Percentiles rank a stretch among this genome's conserved stretches.
Conservation (phyloP, 805 yeast genomes). For the Starmerella sirachaensis region DNA sequence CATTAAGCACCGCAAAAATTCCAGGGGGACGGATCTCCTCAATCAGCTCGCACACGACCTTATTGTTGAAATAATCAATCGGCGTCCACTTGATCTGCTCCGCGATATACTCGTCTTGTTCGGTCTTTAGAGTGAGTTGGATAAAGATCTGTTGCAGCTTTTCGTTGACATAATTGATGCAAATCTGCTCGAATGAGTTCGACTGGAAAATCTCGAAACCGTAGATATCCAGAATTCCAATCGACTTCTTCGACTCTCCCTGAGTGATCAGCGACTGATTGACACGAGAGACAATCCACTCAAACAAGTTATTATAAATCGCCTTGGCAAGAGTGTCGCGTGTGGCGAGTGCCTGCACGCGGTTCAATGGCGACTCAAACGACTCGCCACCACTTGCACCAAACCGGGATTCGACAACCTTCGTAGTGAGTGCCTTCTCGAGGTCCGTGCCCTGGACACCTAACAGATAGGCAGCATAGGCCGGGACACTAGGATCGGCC, state of each 20-base stretch:
- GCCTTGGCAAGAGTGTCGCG: conserved; percentile 94
- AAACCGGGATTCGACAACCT: conserved; percentile 81
- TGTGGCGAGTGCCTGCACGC: conserved; percentile 81
- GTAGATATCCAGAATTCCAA: conserved; percentile 89
- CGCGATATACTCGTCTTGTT: conserved; percentile 92
- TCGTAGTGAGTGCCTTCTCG: conserved; percentile 56
- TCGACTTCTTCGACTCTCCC: conserved; percentile 39
- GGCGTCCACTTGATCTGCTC: conserved; percentile 98
- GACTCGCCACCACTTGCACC: conserved; percentile 86
- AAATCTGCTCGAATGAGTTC: conserved; percentile 87
- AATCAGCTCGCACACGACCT: conserved; percentile 91
- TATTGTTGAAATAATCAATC: conserved; percentile 88
- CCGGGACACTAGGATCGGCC: conserved; percentile 80
- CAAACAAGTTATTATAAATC: conserved; percentile 80
- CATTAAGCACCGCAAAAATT: conserved; percentile 88
- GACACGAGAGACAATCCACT: conserved; percentile 91
- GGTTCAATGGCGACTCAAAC: conserved; percentile 85
- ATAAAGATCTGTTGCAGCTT: conserved; percentile 93
- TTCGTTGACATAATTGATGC: conserved; percentile 92
- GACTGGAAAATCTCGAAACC: conserved; percentile 95
- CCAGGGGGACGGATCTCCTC: conserved; percentile 95
- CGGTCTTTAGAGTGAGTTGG: conserved; percentile 88
- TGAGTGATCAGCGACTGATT: conserved; percentile 58
- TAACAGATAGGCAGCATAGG: conserved; percentile 82
- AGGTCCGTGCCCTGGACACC: conserved; percentile 63